Conservation (phyloP, 106 monocot genomes). For the Agapanthus africanus region DNA sequence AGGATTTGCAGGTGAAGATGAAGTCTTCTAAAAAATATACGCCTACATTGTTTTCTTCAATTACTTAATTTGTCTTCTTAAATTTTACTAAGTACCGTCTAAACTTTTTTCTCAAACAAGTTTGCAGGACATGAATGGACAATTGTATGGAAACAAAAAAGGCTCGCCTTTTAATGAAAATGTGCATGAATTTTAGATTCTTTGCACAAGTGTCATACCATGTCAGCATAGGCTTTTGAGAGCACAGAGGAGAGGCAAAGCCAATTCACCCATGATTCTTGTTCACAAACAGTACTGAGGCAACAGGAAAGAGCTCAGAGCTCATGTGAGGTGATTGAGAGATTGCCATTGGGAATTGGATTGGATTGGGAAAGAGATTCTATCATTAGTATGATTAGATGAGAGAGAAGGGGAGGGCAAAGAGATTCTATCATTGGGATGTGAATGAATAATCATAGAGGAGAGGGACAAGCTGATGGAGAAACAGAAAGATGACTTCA, state of each 20-base stretch:
- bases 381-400: not conserved
- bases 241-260: not conserved
- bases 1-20: no score
- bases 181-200: not conserved
- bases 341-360: slow-evolving; percentile 3
- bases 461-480: no score
- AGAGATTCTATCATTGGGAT: not conserved
- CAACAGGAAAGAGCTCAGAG: not conserved
- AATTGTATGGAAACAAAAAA: no score
- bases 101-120: no score
- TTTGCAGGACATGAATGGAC: no score
- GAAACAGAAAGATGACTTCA: no score
- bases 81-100: no score
- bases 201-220: not conserved
- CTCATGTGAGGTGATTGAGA: slow-evolving; percentile 8
- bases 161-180: not conserved
- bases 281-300: slow-evolving; percentile 3
- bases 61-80: no score
- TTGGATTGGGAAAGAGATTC: not conserved
- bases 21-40: no score
- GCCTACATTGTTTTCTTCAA: no score
- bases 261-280: not conserved
- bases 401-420: not conserved
- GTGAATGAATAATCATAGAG: no score
- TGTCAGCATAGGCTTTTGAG: not conserved